phyloP scores from a whole-genome alignment of 1,284 basidiomycete genomes.

The Xerocomus minutiporus region DNA sequence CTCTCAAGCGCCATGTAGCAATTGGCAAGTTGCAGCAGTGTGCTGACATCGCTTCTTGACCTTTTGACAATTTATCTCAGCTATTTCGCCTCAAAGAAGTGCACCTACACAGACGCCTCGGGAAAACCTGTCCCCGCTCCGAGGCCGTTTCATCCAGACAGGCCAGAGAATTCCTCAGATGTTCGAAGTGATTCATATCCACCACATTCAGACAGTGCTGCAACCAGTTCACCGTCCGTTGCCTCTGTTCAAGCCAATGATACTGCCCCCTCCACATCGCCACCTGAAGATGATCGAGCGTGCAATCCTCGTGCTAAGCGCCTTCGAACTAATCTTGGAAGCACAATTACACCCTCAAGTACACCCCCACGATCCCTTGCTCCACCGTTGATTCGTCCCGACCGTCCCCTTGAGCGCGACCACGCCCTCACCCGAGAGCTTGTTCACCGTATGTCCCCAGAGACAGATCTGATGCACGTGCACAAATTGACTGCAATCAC shows the following conservation, averaged over 20 bases:
- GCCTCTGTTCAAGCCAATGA: slow-evolving; percentile 18
- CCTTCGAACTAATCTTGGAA: slow-evolving; percentile 18
- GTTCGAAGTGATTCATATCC: slow-evolving; percentile 14
- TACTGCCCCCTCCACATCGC: slow-evolving; percentile 6
- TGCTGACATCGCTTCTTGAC: not conserved
- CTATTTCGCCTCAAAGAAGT: slow-evolving; percentile 74
- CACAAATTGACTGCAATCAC: slow-evolving; percentile 8
- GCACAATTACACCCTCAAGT: slow-evolving; percentile 26
- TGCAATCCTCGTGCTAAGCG: slow-evolving; percentile 25
- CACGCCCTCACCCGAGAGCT: slow-evolving; percentile 64
- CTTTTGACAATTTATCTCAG: slow-evolving; percentile 35
- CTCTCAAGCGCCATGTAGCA: slow-evolving; percentile 67
- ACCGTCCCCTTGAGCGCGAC: slow-evolving; percentile 48
- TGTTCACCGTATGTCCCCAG: slow-evolving; percentile 55
- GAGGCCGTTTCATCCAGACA: slow-evolving; percentile 33
- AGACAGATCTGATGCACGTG: slow-evolving; percentile 1
- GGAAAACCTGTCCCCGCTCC: slow-evolving; percentile 74
- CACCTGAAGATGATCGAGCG: slow-evolving; percentile 31
- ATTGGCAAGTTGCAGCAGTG: slow-evolving; percentile 50
- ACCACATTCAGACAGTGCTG: slow-evolving; percentile 15
- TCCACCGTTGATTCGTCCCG: slow-evolving; percentile 24
- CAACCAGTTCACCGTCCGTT: slow-evolving; percentile 14
- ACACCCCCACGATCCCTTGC: slow-evolving; percentile 42
- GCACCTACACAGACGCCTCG: slow-evolving; percentile 74
- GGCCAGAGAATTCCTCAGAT: slow-evolving; percentile 21